Evolutionary conservation across 2,329 filamentous ascomycete genomes (phyloP), one percentile per base, ranked within the genome.

Genomic region (Epichloe festucae): DNA sequence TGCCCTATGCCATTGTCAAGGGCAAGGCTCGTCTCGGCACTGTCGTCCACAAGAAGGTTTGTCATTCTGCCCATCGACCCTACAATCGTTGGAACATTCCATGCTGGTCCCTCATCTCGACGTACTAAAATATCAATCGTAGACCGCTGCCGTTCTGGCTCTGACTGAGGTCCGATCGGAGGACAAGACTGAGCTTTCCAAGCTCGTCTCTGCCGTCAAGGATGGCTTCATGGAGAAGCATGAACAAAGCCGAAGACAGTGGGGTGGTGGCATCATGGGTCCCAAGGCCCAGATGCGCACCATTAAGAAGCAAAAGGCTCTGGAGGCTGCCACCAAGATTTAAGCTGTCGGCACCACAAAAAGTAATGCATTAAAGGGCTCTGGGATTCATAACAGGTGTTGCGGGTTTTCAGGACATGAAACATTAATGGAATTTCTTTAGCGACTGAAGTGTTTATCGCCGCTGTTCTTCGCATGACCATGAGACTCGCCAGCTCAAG

Each of bases 201-300:
- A 98, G 84, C 85, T 98, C 70, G 77, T 96, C 70, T 87, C 87
- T 60, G 84, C 93, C 70, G 79, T 98, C 82, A 97, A 98, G 85
- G 91, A 97, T 68, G 93, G 91, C 63, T 98, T 95, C 82, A 76
- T 87, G 66, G 89, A 94, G 75, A 94, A 95, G 83, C 87, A 87
- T 73, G 91, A 97, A 77, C 86, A 89, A 70, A 74, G 81, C 66
- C 86, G 89, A 74, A 84, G 86, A 72, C 87, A 91, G 77, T 98
- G 94, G 93, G 93, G 94, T 78, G 93, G 93, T 82, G 94, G 94
- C 75, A 96, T 98, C 78, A 96, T 98, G 90, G 79, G 93, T 68
- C 79, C 84, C 71, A 98, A 98, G 88, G 90, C 93, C 69, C 82
- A 81, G 74, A 81, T 79, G 74, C 75, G 75, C 67, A 79, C 75